Percentiles rank a stretch among this genome's conserved stretches.
These are phyloP conservation scores for Copromyces sp. DNA, from an alignment of 495 filamentous ascomycete genomes.

Conservation along the genomic window DNA sequence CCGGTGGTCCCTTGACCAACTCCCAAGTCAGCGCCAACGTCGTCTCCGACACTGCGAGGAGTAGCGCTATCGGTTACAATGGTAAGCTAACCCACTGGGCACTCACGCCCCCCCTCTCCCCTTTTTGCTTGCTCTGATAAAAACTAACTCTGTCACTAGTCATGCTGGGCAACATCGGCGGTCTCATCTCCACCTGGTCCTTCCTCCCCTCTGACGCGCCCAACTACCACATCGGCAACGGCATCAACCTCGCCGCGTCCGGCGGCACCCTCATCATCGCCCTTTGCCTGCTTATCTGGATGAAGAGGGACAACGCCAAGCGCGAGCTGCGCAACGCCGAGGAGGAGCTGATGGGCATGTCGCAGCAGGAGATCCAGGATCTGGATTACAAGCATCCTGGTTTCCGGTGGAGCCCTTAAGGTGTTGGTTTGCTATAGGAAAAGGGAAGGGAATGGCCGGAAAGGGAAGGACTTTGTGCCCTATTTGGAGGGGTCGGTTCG, in stretches of 20 bases:
- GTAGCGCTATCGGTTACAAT: constrained; percentile 51
- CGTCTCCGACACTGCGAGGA: constrained; percentile 57
- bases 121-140: too few species aligned
- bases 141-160: constrained; percentile 26
- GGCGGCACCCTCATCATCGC: constrained; percentile 41
- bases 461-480: neutral
- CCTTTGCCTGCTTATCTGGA: constrained; percentile 44
- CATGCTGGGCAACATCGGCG: constrained; percentile 65
- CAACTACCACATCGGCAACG: constrained; percentile 64
- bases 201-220: constrained; percentile 57
- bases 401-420: constrained; percentile 51
- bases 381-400: constrained; percentile 65
- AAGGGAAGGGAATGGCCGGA: neutral
- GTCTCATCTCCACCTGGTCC: constrained; percentile 59
- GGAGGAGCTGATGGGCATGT: constrained; percentile 45
- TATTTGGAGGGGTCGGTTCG: neutral
- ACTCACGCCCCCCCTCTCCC: neutral
- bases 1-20: constrained; percentile 54
- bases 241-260: constrained; percentile 56
- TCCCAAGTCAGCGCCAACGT: constrained; percentile 61
- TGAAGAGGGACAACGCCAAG: constrained; percentile 52
- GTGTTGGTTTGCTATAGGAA: neutral
- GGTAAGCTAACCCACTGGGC: neutral
- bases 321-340: constrained; percentile 44
- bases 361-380: constrained; percentile 48